Evolutionary conservation across 2,329 filamentous ascomycete species (phyloP).

Genomic region (Aspergillus sp.): DNA sequence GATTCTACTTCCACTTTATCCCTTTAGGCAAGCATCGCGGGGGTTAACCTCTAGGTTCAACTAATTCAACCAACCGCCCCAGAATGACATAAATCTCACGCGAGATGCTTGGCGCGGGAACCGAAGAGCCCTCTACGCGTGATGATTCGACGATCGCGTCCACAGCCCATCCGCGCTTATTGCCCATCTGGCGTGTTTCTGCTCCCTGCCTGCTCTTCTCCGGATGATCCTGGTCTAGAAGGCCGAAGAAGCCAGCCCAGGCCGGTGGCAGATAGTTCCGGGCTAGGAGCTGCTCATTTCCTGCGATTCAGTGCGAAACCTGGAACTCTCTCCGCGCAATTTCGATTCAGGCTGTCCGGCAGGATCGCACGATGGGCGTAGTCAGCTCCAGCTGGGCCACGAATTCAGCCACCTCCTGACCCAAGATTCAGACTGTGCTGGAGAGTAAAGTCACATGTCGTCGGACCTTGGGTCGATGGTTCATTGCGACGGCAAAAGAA

Average conservation of each 20-base stretch:
- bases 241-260: background rate
- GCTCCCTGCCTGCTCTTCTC: slow-evolving; percentile 8
- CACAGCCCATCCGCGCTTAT: slow-evolving; percentile 21
- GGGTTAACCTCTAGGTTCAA: slow-evolving; percentile 7
- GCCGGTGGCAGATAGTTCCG: slow-evolving; percentile 10
- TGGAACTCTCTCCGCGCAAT: slow-evolving; percentile 2
- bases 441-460: background rate
- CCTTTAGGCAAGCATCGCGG: slow-evolving; percentile 12
- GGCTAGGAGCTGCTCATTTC: slow-evolving; percentile 6
- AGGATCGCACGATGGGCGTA: slow-evolving; percentile 1
- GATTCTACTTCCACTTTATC: no score
- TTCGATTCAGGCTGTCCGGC: background rate
- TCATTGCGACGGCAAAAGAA: no score
- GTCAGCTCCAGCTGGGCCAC: slow-evolving; percentile 8
- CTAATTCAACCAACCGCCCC: slow-evolving; percentile 1
- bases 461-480: background rate
- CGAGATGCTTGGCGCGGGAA: slow-evolving; percentile 23
- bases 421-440: background rate
- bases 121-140: slow-evolving; percentile 20
- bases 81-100: slow-evolving; percentile 20
- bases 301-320: slow-evolving; percentile 1
- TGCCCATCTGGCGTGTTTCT: slow-evolving; percentile 24
- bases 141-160: slow-evolving; percentile 27
- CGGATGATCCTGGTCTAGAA: slow-evolving; percentile 15
- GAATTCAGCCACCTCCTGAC: slow-evolving; percentile 22